Evolutionary conservation across 23 red algal species (phyloP).

Genomic region (Gracilaria vermiculophylla): DNA sequence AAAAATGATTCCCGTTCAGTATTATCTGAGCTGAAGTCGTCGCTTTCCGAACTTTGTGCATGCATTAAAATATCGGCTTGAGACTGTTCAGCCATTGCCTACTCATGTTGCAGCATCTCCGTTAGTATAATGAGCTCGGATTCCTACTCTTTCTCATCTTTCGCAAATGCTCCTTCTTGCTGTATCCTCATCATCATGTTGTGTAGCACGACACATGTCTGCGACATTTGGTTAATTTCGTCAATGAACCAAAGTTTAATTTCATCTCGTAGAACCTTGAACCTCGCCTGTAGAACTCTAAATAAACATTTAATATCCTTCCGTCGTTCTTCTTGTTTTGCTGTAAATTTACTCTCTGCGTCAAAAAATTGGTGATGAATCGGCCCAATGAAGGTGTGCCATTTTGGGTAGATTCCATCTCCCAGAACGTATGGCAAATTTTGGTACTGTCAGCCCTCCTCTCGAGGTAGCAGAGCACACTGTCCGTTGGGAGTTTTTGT

Average conservation of each 20-base stretch:
- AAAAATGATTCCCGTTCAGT: constrained; percentile 18
- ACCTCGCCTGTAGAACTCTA: background rate
- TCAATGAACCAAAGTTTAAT: background rate
- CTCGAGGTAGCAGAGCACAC: no score
- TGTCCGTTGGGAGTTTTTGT: no score
- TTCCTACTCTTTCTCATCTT: constrained; percentile 1
- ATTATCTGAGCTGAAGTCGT: no score
- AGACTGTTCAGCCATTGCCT: background rate
- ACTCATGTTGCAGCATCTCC: constrained; percentile 12
- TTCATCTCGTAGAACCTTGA: background rate
- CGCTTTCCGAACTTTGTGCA: background rate
- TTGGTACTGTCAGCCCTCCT: no score
- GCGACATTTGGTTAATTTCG: background rate
- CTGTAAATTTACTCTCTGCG: background rate
- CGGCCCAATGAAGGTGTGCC: background rate
- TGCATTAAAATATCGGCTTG: background rate
- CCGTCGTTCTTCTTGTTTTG: background rate
- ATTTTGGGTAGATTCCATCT: constrained; percentile 44
- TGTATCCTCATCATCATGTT: constrained; percentile 37
- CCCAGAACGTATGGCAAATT: constrained; percentile 17
- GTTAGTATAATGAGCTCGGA: background rate
- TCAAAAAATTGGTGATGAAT: background rate
- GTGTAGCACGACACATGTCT: constrained; percentile 5
- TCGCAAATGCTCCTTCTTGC: background rate
- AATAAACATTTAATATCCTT: background rate